Evolutionary conservation across 345 rosid genomes (phyloP), one percentile per base, ranked within the genome.

Genomic region (Bretschneidera sinensis): DNA sequence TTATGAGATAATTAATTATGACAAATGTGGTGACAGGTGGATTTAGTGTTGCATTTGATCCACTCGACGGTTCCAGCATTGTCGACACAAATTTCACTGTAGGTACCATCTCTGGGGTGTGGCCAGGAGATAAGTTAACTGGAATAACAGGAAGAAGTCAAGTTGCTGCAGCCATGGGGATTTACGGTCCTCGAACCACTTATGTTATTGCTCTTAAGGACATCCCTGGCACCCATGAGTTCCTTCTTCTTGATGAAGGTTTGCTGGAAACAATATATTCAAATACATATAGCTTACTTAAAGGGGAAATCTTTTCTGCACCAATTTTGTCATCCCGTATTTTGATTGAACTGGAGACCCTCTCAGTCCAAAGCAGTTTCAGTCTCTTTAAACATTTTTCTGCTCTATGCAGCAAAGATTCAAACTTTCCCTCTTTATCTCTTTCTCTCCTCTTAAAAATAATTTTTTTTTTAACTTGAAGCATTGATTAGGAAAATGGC

Each of bases 171-270:
- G 96, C 95, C 21, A 94, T 90, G 99, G 99, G 97, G 48, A 82
- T 89, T 56, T 94, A 85, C 2, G 99, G 99, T 60, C 99, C 97
- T 56, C 76, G 96, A 67, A 83, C 97, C 9, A 94, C 99, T 19
- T 90, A 90, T 70, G 86, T 94, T 68, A 79, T 94, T 21, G 95
- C 96, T 53, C 74, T 94, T 50, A 90, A 94, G 63, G 97, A 82
- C 51, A 28, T 51, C 31, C 99, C 97, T 4, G 97, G 99, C 55
- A 94, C 97, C 25, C 97, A 94, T 47, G 96, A 94, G 64, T 94
- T 94, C 87, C 92, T 94, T 74, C 99, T 94, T 65, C 97, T 94
- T 21, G 99, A 94, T 61, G 99, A 94, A 84, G 97, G 99, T 94
- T 21, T 56, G 74, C 56, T 51, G 62, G 54, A 62, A n/a, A 24